Conservation (phyloP, 306 rosid genomes). For the Glycine tomentella region DNA sequence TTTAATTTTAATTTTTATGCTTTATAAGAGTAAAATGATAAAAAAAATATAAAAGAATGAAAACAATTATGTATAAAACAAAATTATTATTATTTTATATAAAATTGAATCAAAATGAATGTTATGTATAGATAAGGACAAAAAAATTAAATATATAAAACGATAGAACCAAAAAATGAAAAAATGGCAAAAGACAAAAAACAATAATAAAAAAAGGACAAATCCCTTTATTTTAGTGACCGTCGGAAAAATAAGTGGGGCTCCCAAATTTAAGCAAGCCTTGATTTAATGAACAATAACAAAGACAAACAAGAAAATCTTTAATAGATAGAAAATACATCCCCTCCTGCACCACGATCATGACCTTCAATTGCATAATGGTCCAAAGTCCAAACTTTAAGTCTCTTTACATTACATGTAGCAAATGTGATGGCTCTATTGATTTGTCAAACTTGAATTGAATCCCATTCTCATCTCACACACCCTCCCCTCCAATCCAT, state of each 20-base stretch:
- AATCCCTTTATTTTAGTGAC: neutral
- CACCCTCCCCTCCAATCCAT: too few species aligned
- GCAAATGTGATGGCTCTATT: neutral
- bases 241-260: neutral
- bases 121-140: neutral
- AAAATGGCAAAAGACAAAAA: neutral
- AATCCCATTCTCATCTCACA: neutral
- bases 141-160: neutral
- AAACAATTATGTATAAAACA: too few species aligned
- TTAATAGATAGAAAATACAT: neutral
- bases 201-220: neutral
- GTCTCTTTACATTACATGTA: neutral
- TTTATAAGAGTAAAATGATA: too few species aligned
- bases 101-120: too few species aligned
- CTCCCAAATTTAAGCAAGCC: conserved; percentile 2
- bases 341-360: neutral
- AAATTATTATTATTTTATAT: too few species aligned
- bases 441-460: neutral
- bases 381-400: neutral
- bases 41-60: too few species aligned
- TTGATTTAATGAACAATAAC: neutral
- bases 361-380: neutral
- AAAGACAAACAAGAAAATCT: neutral
- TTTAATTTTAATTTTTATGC: too few species aligned
- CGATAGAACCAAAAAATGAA: neutral